phyloP scores from a whole-genome alignment of 2,329 filamentous ascomycete genomes.

The Colletotrichum brevisporum region DNA sequence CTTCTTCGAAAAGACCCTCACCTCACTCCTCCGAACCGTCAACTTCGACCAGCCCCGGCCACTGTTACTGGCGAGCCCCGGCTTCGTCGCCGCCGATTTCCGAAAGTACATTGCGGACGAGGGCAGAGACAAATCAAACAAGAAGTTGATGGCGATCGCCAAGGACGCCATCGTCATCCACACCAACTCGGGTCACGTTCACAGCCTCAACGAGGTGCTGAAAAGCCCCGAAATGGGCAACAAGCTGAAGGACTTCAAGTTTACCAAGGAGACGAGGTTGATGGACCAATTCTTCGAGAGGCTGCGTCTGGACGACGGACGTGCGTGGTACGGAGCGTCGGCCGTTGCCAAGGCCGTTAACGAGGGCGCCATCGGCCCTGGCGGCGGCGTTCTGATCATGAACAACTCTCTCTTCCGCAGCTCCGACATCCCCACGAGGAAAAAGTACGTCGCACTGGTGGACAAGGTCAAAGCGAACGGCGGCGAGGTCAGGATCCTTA shows the following conservation, averaged over 20 bases:
- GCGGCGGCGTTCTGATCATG: slow-evolving; percentile 87
- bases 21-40: slow-evolving; percentile 82
- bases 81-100: slow-evolving; percentile 87
- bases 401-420: slow-evolving; percentile 91
- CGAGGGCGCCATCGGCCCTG: slow-evolving; percentile 89
- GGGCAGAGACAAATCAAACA: slow-evolving; percentile 72
- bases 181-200: slow-evolving; percentile 86
- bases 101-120: slow-evolving; percentile 79
- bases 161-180: slow-evolving; percentile 82
- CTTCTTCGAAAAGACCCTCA: slow-evolving; percentile 84
- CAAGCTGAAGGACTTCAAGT: slow-evolving; percentile 88
- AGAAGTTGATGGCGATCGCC: slow-evolving; percentile 73
- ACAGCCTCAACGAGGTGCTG: slow-evolving; percentile 89
- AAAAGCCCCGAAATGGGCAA: slow-evolving; percentile 83
- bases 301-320: slow-evolving; percentile 86
- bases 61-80: slow-evolving; percentile 88
- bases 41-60: slow-evolving; percentile 80
- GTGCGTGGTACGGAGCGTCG: slow-evolving; percentile 89
- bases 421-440: slow-evolving; percentile 81
- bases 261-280: slow-evolving; percentile 83
- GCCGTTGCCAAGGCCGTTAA: slow-evolving; percentile 88
- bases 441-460: slow-evolving; percentile 86
- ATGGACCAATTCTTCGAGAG: slow-evolving; percentile 88
- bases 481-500: slow-evolving; percentile 90
- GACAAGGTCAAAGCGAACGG: slow-evolving; percentile 90